Conservation (phyloP, 768 basidiomycete genomes). For the Tulasnella sp. region DNA sequence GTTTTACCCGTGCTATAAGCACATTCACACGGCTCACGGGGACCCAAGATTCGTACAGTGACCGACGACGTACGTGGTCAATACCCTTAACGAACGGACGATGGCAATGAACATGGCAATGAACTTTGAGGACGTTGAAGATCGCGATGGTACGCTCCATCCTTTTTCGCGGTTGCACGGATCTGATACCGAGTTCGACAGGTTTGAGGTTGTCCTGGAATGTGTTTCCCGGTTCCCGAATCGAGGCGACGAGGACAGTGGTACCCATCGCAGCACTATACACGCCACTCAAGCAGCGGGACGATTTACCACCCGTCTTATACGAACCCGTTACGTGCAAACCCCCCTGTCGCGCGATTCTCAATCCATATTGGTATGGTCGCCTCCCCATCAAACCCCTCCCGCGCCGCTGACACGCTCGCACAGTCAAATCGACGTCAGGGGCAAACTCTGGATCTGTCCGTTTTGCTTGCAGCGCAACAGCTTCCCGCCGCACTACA, state of each 20-base stretch:
- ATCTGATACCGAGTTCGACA: slow-evolving; percentile 25
- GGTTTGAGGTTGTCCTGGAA: slow-evolving; percentile 97
- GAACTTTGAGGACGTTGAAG: slow-evolving; percentile 95
- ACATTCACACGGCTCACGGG: no score
- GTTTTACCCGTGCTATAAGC: no score
- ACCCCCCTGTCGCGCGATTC: slow-evolving; percentile 89
- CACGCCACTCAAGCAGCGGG: slow-evolving; percentile 84
- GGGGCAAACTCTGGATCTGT: slow-evolving; percentile 98
- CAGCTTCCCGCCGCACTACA: slow-evolving; percentile 96
- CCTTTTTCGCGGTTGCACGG: background rate
- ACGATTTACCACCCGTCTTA: slow-evolving; percentile 88
- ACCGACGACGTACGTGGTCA: no score
- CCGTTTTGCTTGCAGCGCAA: slow-evolving; percentile 97
- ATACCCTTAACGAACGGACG: no score
- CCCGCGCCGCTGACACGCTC: slow-evolving; percentile 4
- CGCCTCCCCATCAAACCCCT: slow-evolving; percentile 5
- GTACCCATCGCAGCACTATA: slow-evolving; percentile 98
- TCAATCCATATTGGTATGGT: slow-evolving; percentile 89
- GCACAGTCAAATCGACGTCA: slow-evolving; percentile 89
- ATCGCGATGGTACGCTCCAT: slow-evolving; percentile 61
- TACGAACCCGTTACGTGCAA: slow-evolving; percentile 99
- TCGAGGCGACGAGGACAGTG: slow-evolving; percentile 94
- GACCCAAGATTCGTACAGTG: no score
- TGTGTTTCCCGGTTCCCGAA: slow-evolving; percentile 94
- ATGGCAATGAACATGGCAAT: no score